Evolutionary conservation across 495 filamentous ascomycete species (phyloP).

Genomic region (Neurospora tetrasperma): DNA sequence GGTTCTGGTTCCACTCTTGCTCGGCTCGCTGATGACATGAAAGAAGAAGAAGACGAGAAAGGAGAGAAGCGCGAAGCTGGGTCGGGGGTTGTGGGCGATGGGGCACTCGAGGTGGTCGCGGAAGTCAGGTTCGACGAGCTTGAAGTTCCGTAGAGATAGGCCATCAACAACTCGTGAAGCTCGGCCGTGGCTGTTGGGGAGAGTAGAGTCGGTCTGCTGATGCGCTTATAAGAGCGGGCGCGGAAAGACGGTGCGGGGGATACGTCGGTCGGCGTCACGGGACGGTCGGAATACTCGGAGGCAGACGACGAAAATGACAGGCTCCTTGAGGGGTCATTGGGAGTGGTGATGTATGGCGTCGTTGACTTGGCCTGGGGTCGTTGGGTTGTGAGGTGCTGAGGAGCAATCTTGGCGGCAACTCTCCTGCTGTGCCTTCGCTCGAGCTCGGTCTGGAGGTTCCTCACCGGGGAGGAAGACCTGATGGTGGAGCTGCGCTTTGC

Average conservation of each 20-base stretch:
- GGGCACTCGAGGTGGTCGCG: constrained; percentile 13
- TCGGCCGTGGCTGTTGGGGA: constrained; percentile 25
- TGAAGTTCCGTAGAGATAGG: constrained; percentile 18
- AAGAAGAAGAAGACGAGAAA: constrained; percentile 7
- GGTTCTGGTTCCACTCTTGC: constrained; percentile 13
- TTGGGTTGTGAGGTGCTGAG: not conserved
- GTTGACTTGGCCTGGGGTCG: constrained; percentile 3
- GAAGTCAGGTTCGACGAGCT: constrained; percentile 4
- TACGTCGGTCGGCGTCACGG: constrained; percentile 9
- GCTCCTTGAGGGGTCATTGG: constrained; percentile 1
- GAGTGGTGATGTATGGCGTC: not conserved
- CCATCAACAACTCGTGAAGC: constrained; percentile 21
- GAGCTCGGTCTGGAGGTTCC: constrained; percentile 22
- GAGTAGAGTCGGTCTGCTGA: constrained; percentile 25
- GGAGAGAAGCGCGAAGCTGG: constrained; percentile 14
- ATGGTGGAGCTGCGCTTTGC: constrained; percentile 6
- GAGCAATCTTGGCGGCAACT: constrained; percentile 1
- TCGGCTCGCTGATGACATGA: not conserved
- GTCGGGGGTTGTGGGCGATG: constrained; percentile 20
- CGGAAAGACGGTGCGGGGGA: not conserved
- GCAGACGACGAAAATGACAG: constrained; percentile 11
- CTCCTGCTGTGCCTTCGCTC: constrained; percentile 28
- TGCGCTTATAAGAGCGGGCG: constrained; percentile 24
- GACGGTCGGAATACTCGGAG: constrained; percentile 6
- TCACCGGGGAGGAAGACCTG: constrained; percentile 21